Base-by-base conservation (phyloP, 768 basidiomycete species). In the Suillus clintonianus region DNA sequence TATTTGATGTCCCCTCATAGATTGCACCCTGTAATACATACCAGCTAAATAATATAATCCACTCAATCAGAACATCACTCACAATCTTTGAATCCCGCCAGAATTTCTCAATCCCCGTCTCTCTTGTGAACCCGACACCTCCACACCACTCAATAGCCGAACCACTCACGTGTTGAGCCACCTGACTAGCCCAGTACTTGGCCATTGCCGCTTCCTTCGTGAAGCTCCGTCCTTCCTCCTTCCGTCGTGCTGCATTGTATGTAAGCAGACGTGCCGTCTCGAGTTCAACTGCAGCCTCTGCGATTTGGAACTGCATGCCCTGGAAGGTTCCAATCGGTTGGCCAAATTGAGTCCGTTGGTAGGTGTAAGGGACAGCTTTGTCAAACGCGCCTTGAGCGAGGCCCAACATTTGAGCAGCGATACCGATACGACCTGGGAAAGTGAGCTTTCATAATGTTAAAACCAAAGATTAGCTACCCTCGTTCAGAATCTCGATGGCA, bases 321-420 rank as follows among this genome's bases (percentile, higher is more conserved):
- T 99, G 97, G 85, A 97, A 97, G 34, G 88, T 92, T 36, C 95
- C 97, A 37, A 99, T 85, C 9, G 95, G 82, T 74, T 97, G 92
- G 4, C 95, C 95, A 72, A 99, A 99, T 77, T 99, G 97, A 69
- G 86, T 86, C 59, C 97, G 91, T 74, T 95, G 86, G 78, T 93
- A 97, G 1, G 97, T 94, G 76, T 97, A 97, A 0, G 92, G 89
- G n/a, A 99, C 93, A 2, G 92, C 85, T 74, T 96, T 94, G 79
- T 96, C 89, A 73, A 99, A 99, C 2, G 95, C 96, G 27, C 97
- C 97, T 72, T 98, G 95, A 2, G 97, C 97, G 36, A 99, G 88
- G 17, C 97, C 97, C 60, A 99, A 83, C 97, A 99, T 98, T 78
- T 99, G 97, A 0, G 94, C 97, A 19, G 97, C 97, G 66, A 99